A percentile compares a stretch with the other conserved stretches of the same genome.
Conservation (phyloP, 805 yeast species). For the Cyberlindnera mycetangii region DNA sequence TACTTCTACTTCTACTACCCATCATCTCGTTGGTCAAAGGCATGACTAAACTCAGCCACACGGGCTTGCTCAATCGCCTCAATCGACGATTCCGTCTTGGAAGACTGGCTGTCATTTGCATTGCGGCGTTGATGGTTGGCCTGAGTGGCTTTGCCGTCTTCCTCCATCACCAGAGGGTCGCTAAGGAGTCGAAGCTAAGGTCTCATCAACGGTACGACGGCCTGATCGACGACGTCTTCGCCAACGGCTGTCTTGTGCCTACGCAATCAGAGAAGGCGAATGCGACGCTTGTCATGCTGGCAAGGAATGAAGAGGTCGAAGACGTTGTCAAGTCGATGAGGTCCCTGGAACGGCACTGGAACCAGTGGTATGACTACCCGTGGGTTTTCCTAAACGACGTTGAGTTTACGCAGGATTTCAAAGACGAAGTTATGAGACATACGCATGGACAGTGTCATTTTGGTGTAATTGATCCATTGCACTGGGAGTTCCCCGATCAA, state of each 20-base stretch:
- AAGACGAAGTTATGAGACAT: constrained; percentile 42
- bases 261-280: constrained; percentile 46
- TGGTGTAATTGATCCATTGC: constrained; percentile 54
- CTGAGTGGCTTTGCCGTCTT: constrained; percentile 1
- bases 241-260: constrained; percentile 49
- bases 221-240: constrained; percentile 44
- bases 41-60: too few relatives aligned
- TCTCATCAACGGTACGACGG: constrained; percentile 13
- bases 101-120: too few relatives aligned
- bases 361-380: constrained; percentile 92
- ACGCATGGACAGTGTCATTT: constrained; percentile 67
- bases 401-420: constrained; percentile 66
- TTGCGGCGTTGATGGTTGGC: background rate
- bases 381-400: constrained; percentile 88
- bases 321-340: constrained; percentile 74
- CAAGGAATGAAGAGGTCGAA: constrained; percentile 73
- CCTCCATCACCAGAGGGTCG: background rate
- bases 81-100: too few relatives aligned
- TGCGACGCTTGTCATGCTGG: constrained; percentile 82
- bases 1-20: too few relatives aligned
- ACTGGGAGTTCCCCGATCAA: constrained; percentile 67
- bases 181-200: background rate
- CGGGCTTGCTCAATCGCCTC: too few relatives aligned
- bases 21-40: too few relatives aligned
- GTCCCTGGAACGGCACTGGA: constrained; percentile 82